Base-by-base conservation (phyloP, 2,329 filamentous ascomycete species). In the Penicillium sp. region DNA sequence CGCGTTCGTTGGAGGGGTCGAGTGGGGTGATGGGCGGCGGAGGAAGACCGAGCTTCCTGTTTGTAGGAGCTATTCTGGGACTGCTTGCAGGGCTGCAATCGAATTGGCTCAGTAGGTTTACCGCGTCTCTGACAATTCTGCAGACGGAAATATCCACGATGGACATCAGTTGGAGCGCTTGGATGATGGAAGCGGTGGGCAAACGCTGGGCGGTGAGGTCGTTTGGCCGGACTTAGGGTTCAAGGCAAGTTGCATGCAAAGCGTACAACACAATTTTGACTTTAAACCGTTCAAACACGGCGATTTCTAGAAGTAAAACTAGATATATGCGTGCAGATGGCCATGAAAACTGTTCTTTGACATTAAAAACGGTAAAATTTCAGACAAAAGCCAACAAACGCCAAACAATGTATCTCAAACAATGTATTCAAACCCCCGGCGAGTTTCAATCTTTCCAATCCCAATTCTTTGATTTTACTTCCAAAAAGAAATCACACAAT, bases 191-290 rank as follows among this genome's bases (percentile, higher is more conserved):
- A 53, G 56, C 53, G 56, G 56, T 58, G 50, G 53, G 18, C 42
- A 22, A 23, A 26, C 23, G 42, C 20, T 11, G 47, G 48, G 55
- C 55, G 55, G 55, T 57, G 55, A 54, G 51, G 26, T 14, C 37
- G 35, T 47, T 53, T 53, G 33, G 44, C 40, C 42, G 14, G 42
- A 53, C 45, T 58, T 58, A 56, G 50, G 56, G 53, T 37, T 47
- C 29, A 37, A 25, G 46, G 46, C 14, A 11, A 40, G 46, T 37
- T 49, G 46, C 46, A 49, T 33, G 8, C 6, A 40, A 55, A 37
- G n/a, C 50, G 15, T 44, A 35, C 26, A 43, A 14, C n/a, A 11
- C 31, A n/a, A 15, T 29, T 22, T 45, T 45, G 43, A 6, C 14
- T 29, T 20, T 29, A 8, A 40, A 22, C 3, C 3, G 5, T 40